Evolutionary conservation across 2,329 filamentous ascomycete species (phyloP).

Genomic region (Gaeumannomyces tritici): DNA sequence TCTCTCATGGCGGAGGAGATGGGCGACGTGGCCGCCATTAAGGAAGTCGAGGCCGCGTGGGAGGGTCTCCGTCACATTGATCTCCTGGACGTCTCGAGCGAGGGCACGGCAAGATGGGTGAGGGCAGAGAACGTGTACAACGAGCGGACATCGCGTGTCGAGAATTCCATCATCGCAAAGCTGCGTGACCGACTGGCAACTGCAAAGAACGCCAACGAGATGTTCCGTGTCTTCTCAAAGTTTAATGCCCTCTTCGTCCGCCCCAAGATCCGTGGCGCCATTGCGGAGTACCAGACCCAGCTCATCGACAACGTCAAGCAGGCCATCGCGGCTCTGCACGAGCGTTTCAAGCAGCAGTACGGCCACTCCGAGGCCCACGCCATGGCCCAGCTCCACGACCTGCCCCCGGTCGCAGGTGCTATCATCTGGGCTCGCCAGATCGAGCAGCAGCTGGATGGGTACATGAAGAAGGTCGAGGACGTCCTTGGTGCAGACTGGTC

Average conservation of each 20-base stretch:
- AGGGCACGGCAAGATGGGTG: conserved; percentile 87
- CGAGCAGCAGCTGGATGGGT: conserved; percentile 86
- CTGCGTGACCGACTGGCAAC: conserved; percentile 87
- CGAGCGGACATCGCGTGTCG: conserved; percentile 90
- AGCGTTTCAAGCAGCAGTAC: conserved; percentile 98
- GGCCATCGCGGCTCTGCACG: conserved; percentile 85
- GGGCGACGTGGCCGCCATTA: conserved; percentile 91
- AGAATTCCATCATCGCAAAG: conserved; percentile 96
- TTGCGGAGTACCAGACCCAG: conserved; percentile 95
- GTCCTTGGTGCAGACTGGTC: conserved; percentile 93
- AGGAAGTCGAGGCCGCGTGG: conserved; percentile 93
- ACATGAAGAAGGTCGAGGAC: conserved; percentile 99
- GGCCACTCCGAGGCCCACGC: conserved; percentile 95
- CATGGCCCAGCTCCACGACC: conserved; percentile 93
- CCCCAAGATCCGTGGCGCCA: conserved; percentile 97
- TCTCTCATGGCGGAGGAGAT: conserved; percentile 72
- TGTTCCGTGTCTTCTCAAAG: conserved; percentile 99
- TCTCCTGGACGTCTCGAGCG: conserved; percentile 79
- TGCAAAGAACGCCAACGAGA: conserved; percentile 95
- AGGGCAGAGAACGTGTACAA: conserved; percentile 95
- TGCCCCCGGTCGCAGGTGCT: conserved; percentile 90
- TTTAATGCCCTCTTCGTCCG: conserved; percentile 98
- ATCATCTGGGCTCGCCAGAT: conserved; percentile 98
- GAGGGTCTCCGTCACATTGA: conserved; percentile 91
- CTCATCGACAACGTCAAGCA: conserved; percentile 97